Conservation (phyloP, 2,329 filamentous ascomycete species). For the Aspergillus thermomutatus region DNA sequence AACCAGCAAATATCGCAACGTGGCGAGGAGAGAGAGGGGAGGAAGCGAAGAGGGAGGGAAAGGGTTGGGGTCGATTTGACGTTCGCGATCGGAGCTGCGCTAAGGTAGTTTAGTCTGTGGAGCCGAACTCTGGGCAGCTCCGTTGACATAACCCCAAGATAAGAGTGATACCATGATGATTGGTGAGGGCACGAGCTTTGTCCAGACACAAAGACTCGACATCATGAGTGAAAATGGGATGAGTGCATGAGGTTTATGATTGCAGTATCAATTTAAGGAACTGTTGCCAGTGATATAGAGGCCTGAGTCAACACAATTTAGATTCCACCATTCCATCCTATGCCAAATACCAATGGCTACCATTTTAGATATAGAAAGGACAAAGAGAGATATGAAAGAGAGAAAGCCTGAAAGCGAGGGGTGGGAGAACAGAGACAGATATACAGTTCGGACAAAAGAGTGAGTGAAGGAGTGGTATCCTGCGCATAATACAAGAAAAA, state of each 20-base stretch:
- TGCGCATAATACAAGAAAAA: slow-evolving; percentile 19
- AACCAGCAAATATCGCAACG: slow-evolving; percentile 13
- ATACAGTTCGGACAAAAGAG: slow-evolving; percentile 1
- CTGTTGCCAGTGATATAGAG: not conserved
- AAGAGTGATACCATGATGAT: not conserved
- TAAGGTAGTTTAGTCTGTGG: slow-evolving; percentile 8
- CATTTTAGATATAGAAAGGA: slow-evolving; percentile 6
- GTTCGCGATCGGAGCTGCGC: slow-evolving; percentile 18
- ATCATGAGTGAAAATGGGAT: not conserved
- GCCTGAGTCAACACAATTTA: not conserved
- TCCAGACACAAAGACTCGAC: not conserved
- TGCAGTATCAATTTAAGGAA: not conserved
- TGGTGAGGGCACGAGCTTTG: not conserved
- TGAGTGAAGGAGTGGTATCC: slow-evolving; percentile 28
- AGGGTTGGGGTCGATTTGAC: slow-evolving; percentile 18
- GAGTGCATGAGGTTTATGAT: not conserved
- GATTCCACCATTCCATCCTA: not conserved
- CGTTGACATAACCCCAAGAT: slow-evolving; percentile 4
- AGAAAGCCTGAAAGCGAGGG: slow-evolving; percentile 20
- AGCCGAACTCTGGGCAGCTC: slow-evolving; percentile 12
- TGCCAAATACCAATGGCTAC: slow-evolving; percentile 3
- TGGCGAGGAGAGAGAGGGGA: slow-evolving; percentile 16
- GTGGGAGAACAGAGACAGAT: slow-evolving; percentile 9
- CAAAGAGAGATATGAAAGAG: slow-evolving; percentile 14
- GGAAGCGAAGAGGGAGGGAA: slow-evolving; percentile 11